Base-by-base conservation (phyloP, 345 rosid species). In the Carallia brachiata region DNA sequence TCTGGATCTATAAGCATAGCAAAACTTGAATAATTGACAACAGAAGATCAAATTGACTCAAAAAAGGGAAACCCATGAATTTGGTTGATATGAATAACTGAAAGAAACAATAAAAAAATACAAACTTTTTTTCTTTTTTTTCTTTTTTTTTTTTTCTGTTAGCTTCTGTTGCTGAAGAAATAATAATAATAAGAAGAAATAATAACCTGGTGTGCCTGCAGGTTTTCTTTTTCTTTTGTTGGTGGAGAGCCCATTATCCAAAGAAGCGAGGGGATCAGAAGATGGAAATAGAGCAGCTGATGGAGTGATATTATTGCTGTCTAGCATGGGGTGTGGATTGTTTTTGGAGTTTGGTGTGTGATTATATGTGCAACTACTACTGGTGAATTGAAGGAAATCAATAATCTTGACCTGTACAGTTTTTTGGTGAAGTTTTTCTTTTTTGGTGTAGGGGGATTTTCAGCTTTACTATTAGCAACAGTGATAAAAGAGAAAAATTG, bases 201-300 rank as follows among this genome's bases (percentile, higher is more conserved):
- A n/a, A 1, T 80, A 23, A 90, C 96, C 93, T 77, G 96, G 96
- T n/a, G 93, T 88, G 66, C 96, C 96, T 30, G 96, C 96, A 61
- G 96, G 93, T 75, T 88, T 90, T 70, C 96, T 81, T 86, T 85
- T 90, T 66, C 93, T 84, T 72, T 84, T 90, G 67, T 79, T 82
- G 75, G 79, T 62, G 85, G 50, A 44, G 50, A 77, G 68, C 77
- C 86, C 94, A 84, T 80, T 87, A 69, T 80, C 87, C 17, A 78
- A 73, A 75, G 90, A 77, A 23, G 80, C 52, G 63, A 83, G 68
- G 58, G 73, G 87, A 76, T 81, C 87, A 83, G 85, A 70, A 71
- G 89, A 79, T 63, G 89, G 78, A 78, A 87, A 79, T 17, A 83
- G 80, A 72, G 81, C 76, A 56, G 68, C 69, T 58, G 81, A 67